Evolutionary conservation across 176 grass and related monocot species (phyloP).

Genomic region (Triticum timopheevii): DNA sequence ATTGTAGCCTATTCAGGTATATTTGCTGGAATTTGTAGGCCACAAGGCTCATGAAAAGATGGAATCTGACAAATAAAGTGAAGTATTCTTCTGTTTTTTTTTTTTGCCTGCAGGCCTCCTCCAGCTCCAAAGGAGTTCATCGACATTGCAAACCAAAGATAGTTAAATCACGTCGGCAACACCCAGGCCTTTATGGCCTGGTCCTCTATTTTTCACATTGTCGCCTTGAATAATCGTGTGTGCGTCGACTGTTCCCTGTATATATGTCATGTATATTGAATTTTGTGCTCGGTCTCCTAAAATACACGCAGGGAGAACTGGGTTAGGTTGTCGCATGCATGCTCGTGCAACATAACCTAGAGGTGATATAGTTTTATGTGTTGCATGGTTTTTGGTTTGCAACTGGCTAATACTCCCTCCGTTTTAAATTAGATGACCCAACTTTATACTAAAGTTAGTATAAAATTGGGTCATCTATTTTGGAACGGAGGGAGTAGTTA

Average conservation of each 20-base stretch:
- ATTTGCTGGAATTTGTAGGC: not conserved
- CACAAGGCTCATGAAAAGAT: not conserved
- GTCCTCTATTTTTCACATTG: not conserved
- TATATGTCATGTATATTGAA: not conserved
- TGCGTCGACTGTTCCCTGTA: constrained; percentile 22
- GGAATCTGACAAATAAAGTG: not conserved
- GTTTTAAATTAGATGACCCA: too few species aligned
- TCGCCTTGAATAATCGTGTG: not conserved
- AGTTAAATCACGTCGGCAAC: constrained; percentile 45
- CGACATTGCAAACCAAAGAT: constrained; percentile 43
- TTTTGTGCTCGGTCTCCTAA: not conserved
- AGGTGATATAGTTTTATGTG: constrained; percentile 7
- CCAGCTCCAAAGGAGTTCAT: constrained; percentile 24
- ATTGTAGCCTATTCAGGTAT: constrained; percentile 43
- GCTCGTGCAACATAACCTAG: not conserved
- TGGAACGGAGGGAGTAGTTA: too few species aligned
- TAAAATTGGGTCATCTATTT: too few species aligned
- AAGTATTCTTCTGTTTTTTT: not conserved
- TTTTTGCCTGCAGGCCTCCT: constrained; percentile 30
- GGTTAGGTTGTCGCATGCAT: not conserved
- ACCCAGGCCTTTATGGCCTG: not conserved
- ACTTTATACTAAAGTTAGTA: too few species aligned
- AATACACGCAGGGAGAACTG: not conserved
- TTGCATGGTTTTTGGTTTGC: not conserved
- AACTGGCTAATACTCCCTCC: not conserved